Evolutionary conservation across 2,329 filamentous ascomycete genomes (phyloP).

Genomic region (Chalara sp.): DNA sequence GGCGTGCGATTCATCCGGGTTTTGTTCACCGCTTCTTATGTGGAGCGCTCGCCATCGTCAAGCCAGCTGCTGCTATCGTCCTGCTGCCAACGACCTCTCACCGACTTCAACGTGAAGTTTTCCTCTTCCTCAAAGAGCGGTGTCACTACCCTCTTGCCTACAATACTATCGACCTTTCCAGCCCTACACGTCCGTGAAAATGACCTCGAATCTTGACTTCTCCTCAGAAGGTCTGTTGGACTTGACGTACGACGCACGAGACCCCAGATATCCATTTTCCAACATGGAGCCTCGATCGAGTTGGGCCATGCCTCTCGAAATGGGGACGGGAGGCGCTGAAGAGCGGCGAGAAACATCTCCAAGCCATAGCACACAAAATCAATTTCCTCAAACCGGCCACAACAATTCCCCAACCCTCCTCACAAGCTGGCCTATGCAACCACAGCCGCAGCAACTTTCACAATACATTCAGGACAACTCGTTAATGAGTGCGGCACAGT

Average conservation of each 20-base stretch:
- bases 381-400: conserved; percentile 35
- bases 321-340: conserved; percentile 23
- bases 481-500: conserved; percentile 25
- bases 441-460: conserved; percentile 25
- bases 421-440: conserved; percentile 52
- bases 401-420: conserved; percentile 41
- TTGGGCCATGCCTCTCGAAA: conserved; percentile 28
- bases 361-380: conserved; percentile 34
- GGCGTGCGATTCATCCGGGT: conserved; percentile 12
- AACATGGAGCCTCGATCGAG: conserved; percentile 30
- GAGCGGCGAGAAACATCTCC: conserved; percentile 25
- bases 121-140: conserved; percentile 27
- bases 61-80: conserved; percentile 10
- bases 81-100: conserved; percentile 20
- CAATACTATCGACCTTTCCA: conserved; percentile 38
- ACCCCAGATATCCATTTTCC: conserved; percentile 45
- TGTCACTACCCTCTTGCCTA: conserved; percentile 28
- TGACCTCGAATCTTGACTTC: conserved; percentile 52
- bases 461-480: conserved; percentile 27
- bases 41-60: conserved; percentile 17
- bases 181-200: conserved; percentile 30
- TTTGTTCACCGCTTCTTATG: not conserved
- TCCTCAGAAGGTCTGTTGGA: conserved; percentile 56
- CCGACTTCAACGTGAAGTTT: conserved; percentile 26
- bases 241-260: conserved; percentile 52